Evolutionary conservation across 2,329 filamentous ascomycete species (phyloP), one percentile per base, ranked within the genome.

Genomic region (Fusarium irregulare): DNA sequence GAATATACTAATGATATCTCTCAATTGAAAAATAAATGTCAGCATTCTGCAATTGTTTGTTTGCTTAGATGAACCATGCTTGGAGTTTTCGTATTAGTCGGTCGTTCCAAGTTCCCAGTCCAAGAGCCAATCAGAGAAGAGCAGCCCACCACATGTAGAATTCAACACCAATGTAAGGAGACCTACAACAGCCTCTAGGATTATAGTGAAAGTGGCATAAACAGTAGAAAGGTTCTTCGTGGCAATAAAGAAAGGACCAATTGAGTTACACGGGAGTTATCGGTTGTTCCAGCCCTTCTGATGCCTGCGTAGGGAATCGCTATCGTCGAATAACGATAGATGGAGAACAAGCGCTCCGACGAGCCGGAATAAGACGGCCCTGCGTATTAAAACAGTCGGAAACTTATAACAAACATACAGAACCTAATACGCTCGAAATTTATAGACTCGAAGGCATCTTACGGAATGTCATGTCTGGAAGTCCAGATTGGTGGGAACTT

Each of bases 61-160:
- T 60, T 32, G 42, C 25, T 57, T 46, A 32, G 32, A 41, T 57
- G 48, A 48, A 50, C 28, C 40, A 41, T 62, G 46, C 30, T 60
- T 66, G 63, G 56, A 55, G 48, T 56, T 64, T 70, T 64, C 37
- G 34, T 72, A 57, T 62, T 60, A 73, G 59, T 64, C 44, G 68
- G 45, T 64, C 23, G 37, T 53, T 60, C 62, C 32, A 50, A 66
- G 60, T 9, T 32, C 51, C 51, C 68, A 44, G 59, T 10, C 13
- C 18, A 51, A 11, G 32, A 16, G 45, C 73, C 73, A 75, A 75
- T 75, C 68, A 72, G 48, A 66, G 41, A 11, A 45, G 45, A 46
- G 59, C 49, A 64, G 49, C 34, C 54, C 50, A 68, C 65, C 75
- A 76, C 75, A 76, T 76, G 75, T 48, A 70, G 68, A 64, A 53